These are phyloP conservation scores for Kwoniella mangroviensis DNA, from an alignment of 768 basidiomycete species.

Conservation along the genomic window DNA sequence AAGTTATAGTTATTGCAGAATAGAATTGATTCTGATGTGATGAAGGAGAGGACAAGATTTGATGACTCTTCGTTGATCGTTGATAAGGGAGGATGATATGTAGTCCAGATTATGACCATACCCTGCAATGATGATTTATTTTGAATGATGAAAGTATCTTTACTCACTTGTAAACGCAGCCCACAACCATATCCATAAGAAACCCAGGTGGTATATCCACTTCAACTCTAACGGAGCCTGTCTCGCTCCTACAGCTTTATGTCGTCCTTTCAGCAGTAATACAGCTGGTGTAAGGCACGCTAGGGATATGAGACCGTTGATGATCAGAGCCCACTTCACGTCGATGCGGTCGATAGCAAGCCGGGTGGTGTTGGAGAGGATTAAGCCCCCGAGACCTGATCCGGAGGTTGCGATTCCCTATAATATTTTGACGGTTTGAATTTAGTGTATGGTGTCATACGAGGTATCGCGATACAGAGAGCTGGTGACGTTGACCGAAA, in stretches of 20 bases:
- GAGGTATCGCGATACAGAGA: background rate
- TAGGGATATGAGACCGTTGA: conserved; percentile 54
- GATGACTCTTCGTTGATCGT: background rate
- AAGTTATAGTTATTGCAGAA: too few relatives aligned
- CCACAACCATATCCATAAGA: conserved; percentile 54
- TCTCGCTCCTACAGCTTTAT: conserved; percentile 47
- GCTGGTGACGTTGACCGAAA: too few relatives aligned
- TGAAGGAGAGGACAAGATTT: background rate
- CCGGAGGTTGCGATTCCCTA: conserved; percentile 44
- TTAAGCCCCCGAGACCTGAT: conserved; percentile 49
- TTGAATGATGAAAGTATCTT: too few relatives aligned
- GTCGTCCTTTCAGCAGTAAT: conserved; percentile 47
- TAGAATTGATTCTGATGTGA: background rate
- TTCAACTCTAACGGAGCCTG: conserved; percentile 46
- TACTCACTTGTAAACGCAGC: conserved; percentile 47
- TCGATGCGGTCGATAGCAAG: conserved; percentile 30
- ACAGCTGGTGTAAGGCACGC: conserved; percentile 50
- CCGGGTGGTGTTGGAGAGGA: conserved; percentile 47
- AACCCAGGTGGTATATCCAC: conserved; percentile 51
- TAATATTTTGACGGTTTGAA: background rate
- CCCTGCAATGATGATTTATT: too few relatives aligned
- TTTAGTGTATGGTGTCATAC: background rate
- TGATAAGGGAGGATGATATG: background rate
- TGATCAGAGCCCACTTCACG: conserved; percentile 47
- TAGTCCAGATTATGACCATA: background rate